phyloP scores from a whole-genome alignment of 495 filamentous ascomycete species.

The Xylaria grammica region DNA sequence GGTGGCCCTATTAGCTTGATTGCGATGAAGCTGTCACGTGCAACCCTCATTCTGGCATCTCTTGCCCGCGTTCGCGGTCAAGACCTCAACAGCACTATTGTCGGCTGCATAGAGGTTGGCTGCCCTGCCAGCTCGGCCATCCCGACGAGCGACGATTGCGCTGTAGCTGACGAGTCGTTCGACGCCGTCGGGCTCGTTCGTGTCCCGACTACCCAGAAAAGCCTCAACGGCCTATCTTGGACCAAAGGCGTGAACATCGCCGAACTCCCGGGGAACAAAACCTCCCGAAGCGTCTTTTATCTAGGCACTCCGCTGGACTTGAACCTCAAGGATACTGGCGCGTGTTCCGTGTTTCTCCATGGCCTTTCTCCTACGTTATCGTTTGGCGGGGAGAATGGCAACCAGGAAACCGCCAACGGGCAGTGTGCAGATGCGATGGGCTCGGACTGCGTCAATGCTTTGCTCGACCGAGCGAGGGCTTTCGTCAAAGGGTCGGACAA shows the following conservation, averaged over 20 bases:
- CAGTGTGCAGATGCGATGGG: constrained; percentile 33
- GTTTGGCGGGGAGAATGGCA: not conserved
- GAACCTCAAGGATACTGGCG: constrained; percentile 19
- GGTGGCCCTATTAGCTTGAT: not conserved
- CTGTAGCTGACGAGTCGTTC: constrained; percentile 30
- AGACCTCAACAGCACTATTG: constrained; percentile 32
- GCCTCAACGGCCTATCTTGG: constrained; percentile 32
- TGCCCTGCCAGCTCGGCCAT: constrained; percentile 25
- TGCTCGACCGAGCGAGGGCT: constrained; percentile 19
- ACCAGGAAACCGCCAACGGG: constrained; percentile 18
- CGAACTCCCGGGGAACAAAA: not conserved
- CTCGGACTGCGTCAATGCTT: constrained; percentile 21
- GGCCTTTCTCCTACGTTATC: constrained; percentile 11
- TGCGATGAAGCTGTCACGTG: not conserved
- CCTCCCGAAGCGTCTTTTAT: constrained; percentile 27
- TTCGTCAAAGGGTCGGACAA: constrained; percentile 7
- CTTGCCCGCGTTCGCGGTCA: constrained; percentile 19
- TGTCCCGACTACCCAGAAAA: constrained; percentile 14
- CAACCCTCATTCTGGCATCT: constrained; percentile 7
- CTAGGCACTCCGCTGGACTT: constrained; percentile 26
- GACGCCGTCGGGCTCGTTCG: constrained; percentile 26
- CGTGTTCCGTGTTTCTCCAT: constrained; percentile 29
- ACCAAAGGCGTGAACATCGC: constrained; percentile 28
- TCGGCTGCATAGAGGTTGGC: constrained; percentile 30
- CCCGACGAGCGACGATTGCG: constrained; percentile 28